Base-by-base conservation (phyloP, 352 stramenopile genomes). In the Pythium chondricola region DNA sequence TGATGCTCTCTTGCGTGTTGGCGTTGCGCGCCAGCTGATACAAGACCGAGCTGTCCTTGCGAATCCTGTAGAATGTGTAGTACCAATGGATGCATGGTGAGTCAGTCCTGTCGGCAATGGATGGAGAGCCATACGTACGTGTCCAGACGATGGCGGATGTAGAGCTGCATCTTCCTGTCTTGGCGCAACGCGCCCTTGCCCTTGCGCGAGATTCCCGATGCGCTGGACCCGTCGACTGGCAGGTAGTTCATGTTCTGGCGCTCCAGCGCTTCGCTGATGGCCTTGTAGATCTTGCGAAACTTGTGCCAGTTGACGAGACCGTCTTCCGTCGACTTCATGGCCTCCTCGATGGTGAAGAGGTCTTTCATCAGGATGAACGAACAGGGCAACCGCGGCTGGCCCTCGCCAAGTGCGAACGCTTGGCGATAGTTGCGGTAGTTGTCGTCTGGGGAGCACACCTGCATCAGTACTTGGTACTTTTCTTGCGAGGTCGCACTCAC, bases 311-410 rank as follows among this genome's bases (percentile, higher is more conserved):
- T 83, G 13, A 94, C 75, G 0, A 94, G 66, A 24, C 81, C 78
- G 42, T 93, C 74, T 58, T 93, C 81, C 20, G 70, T 84, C 9
- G 81, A 88, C 42, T 83, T 85, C 73, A 92, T 93, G 6, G 74
- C 72, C 61, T 94, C 83, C 51, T 94, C 83, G n/a, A 84, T 83
- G 27, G 79, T 82, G 54, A 94, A 94, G 37, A 94, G 41, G 48
- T 94, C 83, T 43, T 94, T 94, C 3, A 90, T 71, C n/a, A 93
- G 58, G 43, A 94, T 79, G 43, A 91, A 92, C 71, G 77, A 91
- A 54, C 79, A 89, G 5, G 83, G 75, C 13, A 94, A 53, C 0
- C 83, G 74, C 16, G 83, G 81, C 25, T 85, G 74, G 4, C 83
- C 79, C 65, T 94, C 81, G 2, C 74, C 76, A 22, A 91, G 56